Conservation (phyloP, 2,329 filamentous ascomycete genomes). For the Cordyceps javanica region DNA sequence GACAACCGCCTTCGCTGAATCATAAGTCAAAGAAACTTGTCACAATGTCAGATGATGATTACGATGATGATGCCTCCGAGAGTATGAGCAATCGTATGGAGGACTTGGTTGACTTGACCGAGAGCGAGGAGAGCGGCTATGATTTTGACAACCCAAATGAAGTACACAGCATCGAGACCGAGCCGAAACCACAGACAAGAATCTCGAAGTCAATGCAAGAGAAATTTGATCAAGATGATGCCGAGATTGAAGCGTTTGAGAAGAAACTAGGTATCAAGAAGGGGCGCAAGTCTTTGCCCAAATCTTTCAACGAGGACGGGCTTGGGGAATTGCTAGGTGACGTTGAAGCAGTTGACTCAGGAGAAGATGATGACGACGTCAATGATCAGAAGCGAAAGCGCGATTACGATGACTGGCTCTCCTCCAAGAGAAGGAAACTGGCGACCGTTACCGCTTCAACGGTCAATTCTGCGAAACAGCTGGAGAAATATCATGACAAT, state of each 20-base stretch:
- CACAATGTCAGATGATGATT: background rate
- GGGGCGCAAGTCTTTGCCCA: slow-evolving; percentile 65
- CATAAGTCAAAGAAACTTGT: background rate
- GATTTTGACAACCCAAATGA: slow-evolving; percentile 19
- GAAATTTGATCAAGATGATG: slow-evolving; percentile 72
- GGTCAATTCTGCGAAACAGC: slow-evolving; percentile 22
- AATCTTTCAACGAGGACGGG: slow-evolving; percentile 74
- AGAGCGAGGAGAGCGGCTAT: slow-evolving; percentile 17
- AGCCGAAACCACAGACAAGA: slow-evolving; percentile 22
- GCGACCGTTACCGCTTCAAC: slow-evolving; percentile 20
- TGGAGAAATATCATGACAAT: slow-evolving; percentile 23
- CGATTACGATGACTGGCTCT: slow-evolving; percentile 55
- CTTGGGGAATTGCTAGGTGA: slow-evolving; percentile 72
- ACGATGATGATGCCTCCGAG: slow-evolving; percentile 7
- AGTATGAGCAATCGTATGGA: background rate
- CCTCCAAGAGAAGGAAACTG: slow-evolving; percentile 46
- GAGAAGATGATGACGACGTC: slow-evolving; percentile 42
- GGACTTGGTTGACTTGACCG: slow-evolving; percentile 14
- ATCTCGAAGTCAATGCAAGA: slow-evolving; percentile 43
- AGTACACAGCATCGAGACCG: slow-evolving; percentile 18
- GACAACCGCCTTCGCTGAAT: background rate
- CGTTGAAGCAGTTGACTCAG: slow-evolving; percentile 42
- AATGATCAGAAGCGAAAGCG: slow-evolving; percentile 57
- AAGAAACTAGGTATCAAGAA: slow-evolving; percentile 78
- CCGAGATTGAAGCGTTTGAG: slow-evolving; percentile 81